Percentiles rank a stretch among this genome's conserved stretches.
phyloP scores from a whole-genome alignment of 306 rosid species.

The Notholithocarpus densiflorus region DNA sequence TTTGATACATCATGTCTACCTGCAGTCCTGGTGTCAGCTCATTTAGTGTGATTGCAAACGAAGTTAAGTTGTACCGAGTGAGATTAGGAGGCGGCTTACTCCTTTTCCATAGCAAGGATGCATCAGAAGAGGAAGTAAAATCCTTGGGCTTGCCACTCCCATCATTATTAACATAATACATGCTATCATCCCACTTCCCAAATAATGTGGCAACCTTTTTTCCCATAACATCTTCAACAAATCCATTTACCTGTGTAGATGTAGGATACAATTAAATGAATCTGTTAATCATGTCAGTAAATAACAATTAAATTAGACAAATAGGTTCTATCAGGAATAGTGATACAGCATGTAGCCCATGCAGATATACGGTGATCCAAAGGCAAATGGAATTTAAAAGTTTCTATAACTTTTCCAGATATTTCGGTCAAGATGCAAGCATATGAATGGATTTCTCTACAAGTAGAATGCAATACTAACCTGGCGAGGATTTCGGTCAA shows the following conservation, averaged over 20 bases:
- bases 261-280: slow-evolving; percentile 4
- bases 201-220: slow-evolving; percentile 63
- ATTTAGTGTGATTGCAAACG: slow-evolving; percentile 83
- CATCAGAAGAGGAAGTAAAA: slow-evolving; percentile 39
- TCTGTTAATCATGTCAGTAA: not conserved
- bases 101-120: slow-evolving; percentile 77
- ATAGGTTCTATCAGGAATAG: not conserved
- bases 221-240: slow-evolving; percentile 69
- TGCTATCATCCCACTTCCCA: slow-evolving; percentile 96
- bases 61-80: slow-evolving; percentile 96
- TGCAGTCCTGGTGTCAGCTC: slow-evolving; percentile 80
- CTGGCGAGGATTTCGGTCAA: slow-evolving; percentile 98
- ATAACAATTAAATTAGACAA: not conserved
- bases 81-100: slow-evolving; percentile 55
- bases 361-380: not conserved
- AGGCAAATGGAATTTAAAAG: not conserved
- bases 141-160: slow-evolving; percentile 51
- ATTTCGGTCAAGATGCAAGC: not conserved
- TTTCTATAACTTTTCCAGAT: not conserved
- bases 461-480: slow-evolving; percentile 39
- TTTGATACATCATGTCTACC: slow-evolving; percentile 59
- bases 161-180: slow-evolving; percentile 63
- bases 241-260: slow-evolving; percentile 68
- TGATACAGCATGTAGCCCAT: not conserved
- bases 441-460: not conserved